A percentile compares a stretch with the other conserved stretches of the same genome.
These are phyloP conservation scores for Hippophae tibetana DNA, from an alignment of 306 rosid species.

Conservation along the genomic window DNA sequence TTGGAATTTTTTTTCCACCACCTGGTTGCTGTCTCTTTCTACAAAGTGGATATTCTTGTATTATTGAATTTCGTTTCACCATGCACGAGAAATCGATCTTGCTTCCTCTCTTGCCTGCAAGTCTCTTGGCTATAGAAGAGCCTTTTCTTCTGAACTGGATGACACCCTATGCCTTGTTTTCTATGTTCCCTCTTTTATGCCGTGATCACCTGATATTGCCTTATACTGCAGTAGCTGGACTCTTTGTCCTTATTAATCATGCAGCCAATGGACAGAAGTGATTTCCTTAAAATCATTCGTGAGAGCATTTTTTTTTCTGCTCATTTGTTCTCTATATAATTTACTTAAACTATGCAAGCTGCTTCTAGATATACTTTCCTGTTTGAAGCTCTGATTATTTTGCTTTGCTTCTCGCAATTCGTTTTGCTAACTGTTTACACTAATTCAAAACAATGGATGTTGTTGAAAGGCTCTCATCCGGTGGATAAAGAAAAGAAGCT, in stretches of 20 bases:
- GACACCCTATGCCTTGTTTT: conserved; percentile 52
- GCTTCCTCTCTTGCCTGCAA: conserved; percentile 85
- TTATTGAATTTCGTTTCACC: conserved; percentile 20
- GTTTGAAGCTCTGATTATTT: conserved; percentile 79
- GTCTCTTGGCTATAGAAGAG: conserved; percentile 67
- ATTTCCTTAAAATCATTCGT: conserved; percentile 22
- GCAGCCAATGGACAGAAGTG: conserved; percentile 27
- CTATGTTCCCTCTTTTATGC: conserved; percentile 72
- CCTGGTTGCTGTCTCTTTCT: neutral
- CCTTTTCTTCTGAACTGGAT: conserved; percentile 55
- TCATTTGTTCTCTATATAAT: conserved; percentile 60
- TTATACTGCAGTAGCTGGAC: conserved; percentile 45
- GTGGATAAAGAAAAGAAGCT: conserved; percentile 47
- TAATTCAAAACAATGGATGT: conserved; percentile 64
- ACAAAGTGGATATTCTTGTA: neutral
- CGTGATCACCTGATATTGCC: conserved; percentile 57
- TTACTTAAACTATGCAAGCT: conserved; percentile 48
- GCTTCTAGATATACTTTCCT: conserved; percentile 74
- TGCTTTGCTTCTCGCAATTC: conserved; percentile 81
- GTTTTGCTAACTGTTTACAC: conserved; percentile 43
- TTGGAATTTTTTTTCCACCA: neutral
- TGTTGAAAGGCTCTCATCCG: conserved; percentile 32
- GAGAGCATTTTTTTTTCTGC: conserved; percentile 16
- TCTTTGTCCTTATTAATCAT: conserved; percentile 40
- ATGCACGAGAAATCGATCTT: conserved; percentile 93